phyloP scores from a whole-genome alignment of 148 eudicot genomes.

The Rheum nobile region DNA sequence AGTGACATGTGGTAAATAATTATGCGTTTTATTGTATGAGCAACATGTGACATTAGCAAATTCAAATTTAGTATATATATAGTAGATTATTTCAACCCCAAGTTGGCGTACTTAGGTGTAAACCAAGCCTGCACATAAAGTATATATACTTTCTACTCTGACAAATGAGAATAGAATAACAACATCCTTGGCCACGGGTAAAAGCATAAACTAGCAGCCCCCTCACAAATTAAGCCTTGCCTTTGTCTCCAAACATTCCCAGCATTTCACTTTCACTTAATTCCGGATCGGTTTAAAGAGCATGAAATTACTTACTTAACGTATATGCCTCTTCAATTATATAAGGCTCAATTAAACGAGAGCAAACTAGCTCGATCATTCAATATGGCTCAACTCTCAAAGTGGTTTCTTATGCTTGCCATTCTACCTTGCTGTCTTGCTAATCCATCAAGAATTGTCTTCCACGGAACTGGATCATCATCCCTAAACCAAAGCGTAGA shows the following conservation, averaged over 20 bases:
- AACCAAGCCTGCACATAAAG: conserved; percentile 2
- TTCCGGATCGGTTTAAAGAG: background rate
- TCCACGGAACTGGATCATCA: conserved; percentile 9
- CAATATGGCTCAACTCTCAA: background rate
- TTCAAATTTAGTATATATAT: too few relatives aligned
- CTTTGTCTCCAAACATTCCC: conserved; percentile 37
- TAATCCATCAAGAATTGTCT: conserved; percentile 2
- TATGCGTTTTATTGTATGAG: too few relatives aligned
- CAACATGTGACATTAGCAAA: too few relatives aligned
- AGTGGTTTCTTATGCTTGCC: background rate
- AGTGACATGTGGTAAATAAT: too few relatives aligned
- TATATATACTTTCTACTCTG: background rate
- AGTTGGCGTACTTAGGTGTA: background rate
- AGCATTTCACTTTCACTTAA: background rate
- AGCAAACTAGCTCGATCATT: background rate
- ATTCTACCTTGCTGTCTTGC: conserved; percentile 12
- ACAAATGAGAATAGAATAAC: conserved; percentile 15
- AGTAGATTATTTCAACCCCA: background rate
- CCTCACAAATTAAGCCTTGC: conserved; percentile 12
- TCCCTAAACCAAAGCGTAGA: conserved; percentile 22
- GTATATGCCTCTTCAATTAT: background rate
- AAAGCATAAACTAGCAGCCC: conserved; percentile 22
- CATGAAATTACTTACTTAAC: background rate
- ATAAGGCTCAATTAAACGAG: background rate
- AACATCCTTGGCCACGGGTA: conserved; percentile 25